phyloP scores from a whole-genome alignment of 1,284 basidiomycete genomes.

The Tylopilus sp. region DNA sequence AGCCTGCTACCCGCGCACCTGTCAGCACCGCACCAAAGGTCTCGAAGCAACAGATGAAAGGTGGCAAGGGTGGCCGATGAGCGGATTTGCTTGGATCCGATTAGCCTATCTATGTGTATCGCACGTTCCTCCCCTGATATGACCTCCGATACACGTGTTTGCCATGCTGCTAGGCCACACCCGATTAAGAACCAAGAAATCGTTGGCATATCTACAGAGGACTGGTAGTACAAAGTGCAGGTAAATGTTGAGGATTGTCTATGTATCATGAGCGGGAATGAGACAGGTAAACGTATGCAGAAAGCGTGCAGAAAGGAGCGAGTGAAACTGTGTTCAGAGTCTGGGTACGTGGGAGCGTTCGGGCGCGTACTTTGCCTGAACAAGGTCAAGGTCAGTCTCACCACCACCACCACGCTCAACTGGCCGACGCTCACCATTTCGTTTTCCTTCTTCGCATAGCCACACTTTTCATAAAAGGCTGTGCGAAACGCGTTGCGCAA shows the following conservation, averaged over 20 bases:
- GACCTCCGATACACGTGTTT: conserved; percentile 13
- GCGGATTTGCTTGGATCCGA: conserved; percentile 2
- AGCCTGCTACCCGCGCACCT: conserved; percentile 51
- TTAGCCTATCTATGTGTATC: conserved; percentile 20
- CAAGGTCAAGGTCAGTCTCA: conserved; percentile 5
- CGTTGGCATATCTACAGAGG: conserved; percentile 3
- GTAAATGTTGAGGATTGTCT: conserved; percentile 13
- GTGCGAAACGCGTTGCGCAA: conserved; percentile 9
- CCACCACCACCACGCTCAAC: background rate
- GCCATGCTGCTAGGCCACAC: conserved; percentile 6
- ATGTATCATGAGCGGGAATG: conserved; percentile 8
- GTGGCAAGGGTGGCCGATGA: conserved; percentile 69
- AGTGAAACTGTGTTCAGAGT: conserved; percentile 24
- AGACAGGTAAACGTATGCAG: conserved; percentile 3
- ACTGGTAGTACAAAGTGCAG: conserved; percentile 20
- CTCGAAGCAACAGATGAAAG: conserved; percentile 96
- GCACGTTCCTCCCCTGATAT: conserved; percentile 21
- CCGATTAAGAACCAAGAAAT: background rate
- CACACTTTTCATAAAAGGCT: conserved; percentile 98
- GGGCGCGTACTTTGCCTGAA: conserved; percentile 52
- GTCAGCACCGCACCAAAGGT: conserved; percentile 69
- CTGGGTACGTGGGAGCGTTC: conserved; percentile 39
- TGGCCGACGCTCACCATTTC: conserved; percentile 63
- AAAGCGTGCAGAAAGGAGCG: conserved; percentile 11
- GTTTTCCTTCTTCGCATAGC: conserved; percentile 80